Conservation (phyloP, 805 yeast genomes). For the Candida vartiovaarae region DNA sequence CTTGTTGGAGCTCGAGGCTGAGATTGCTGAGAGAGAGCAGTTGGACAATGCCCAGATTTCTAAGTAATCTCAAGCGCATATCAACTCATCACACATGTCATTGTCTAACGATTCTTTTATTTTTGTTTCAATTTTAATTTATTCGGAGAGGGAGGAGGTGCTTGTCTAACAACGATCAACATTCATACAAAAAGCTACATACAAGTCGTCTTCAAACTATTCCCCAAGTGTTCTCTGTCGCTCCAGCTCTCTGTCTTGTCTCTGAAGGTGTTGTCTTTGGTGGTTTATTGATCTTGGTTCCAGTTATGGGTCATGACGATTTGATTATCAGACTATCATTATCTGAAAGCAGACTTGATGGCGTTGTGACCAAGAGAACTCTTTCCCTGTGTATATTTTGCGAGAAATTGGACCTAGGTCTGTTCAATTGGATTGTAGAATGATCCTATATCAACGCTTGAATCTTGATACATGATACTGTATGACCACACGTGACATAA, state of each 20-base stretch:
- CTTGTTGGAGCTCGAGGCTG: constrained; percentile 91
- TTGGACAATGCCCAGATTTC: constrained; percentile 60
- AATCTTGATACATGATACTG: too few species aligned
- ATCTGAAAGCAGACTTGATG: too few species aligned
- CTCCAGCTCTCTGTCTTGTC: not conserved
- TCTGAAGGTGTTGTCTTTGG: too few species aligned
- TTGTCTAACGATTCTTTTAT: not conserved
- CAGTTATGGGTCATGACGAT: too few species aligned
- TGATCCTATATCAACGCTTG: too few species aligned
- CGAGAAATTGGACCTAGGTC: too few species aligned
- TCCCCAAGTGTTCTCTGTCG: not conserved
- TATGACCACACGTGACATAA: too few species aligned
- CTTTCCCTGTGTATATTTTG: too few species aligned
- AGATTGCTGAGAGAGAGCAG: constrained; percentile 77
- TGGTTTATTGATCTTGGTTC: too few species aligned
- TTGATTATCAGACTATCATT: too few species aligned
- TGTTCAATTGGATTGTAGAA: too few species aligned
- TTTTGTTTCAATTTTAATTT: constrained; percentile 1
- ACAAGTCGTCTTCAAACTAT: not conserved
- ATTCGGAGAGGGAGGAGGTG: constrained; percentile 2
- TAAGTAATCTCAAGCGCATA: constrained; percentile 1
- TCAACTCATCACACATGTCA: not conserved
- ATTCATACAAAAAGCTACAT: not conserved
- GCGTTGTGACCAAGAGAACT: too few species aligned
- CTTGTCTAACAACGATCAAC: not conserved